Base-by-base conservation (phyloP, 306 rosid species). In the Pterocarpus santalinus region DNA sequence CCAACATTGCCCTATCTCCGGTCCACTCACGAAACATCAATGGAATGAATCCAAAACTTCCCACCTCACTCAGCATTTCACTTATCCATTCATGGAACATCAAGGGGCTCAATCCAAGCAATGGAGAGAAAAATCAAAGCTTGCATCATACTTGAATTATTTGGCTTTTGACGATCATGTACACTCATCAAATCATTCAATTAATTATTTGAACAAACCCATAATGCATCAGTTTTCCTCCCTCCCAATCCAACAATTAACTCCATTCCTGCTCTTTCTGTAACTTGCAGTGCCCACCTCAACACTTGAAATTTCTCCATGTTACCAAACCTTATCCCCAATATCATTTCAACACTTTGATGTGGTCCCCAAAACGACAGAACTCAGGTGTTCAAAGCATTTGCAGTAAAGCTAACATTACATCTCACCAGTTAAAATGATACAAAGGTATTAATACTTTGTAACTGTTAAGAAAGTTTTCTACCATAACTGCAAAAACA, bases 291-390 rank as follows among this genome's bases (percentile, higher is more conserved):
- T 28, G 33, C 9, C 5, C 34, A 1, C 65, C 35, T 17, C 55
- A 58, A 57, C 55, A 60, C 56, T 71, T 80, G 65, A 62, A 79
- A 46, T 46, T 71, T 47, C 78, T 61, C 39, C 65, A 61, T 17
- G 77, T 16, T 70, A 47, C 44, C 56, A 36, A 16, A 69, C 32
- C n/a, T 79, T 57, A 38, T 65, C 13, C 11, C 57, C 44, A 58
- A 22, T 28, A 44, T 53, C 70, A 61, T 60, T 49, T 62, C 33
- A 35, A 63, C 62, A 64, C 46, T 39, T 41, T 11, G 32, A 8
- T 47, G 38, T 15, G 47, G 73, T 43, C 34, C 71, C 67, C 33
- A 77, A 43, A 28, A 67, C 0, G 4, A 80, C 44, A 63, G 13
- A 62, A 72, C 22, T 36, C 1, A 28, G 58, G 7, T 47, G 56